Evolutionary conservation across 2,329 filamentous ascomycete genomes (phyloP).

Genomic region (Neonectria sp.): DNA sequence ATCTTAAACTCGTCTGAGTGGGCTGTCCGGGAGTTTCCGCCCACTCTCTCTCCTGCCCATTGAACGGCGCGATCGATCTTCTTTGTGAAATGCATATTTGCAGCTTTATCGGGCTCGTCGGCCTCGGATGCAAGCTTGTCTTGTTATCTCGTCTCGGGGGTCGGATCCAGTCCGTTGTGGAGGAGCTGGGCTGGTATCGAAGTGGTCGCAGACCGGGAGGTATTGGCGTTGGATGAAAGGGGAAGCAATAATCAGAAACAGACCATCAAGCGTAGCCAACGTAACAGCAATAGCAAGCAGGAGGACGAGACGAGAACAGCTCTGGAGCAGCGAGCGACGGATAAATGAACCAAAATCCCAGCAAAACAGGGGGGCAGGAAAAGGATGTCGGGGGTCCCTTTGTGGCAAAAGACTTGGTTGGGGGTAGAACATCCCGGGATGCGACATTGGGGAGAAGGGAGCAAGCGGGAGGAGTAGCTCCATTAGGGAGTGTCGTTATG

Average conservation of each 20-base stretch:
- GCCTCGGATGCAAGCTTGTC: constrained; percentile 18
- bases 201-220: constrained; percentile 15
- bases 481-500: constrained; percentile 25
- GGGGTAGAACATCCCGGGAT: constrained; percentile 35
- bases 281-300: neutral
- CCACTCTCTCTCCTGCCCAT: constrained; percentile 98
- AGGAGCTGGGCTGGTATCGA: constrained; percentile 30
- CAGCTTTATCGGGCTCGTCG: constrained; percentile 18
- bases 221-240: neutral
- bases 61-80: constrained; percentile 97
- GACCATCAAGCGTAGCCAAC: constrained; percentile 12
- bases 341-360: constrained; percentile 44
- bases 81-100: constrained; percentile 75
- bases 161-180: constrained; percentile 46
- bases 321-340: constrained; percentile 40
- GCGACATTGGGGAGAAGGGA: constrained; percentile 17
- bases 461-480: constrained; percentile 6
- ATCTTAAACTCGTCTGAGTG: constrained; percentile 93
- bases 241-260: constrained; percentile 2
- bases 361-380: constrained; percentile 44
- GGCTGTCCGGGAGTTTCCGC: constrained; percentile 87
- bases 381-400: constrained; percentile 37
- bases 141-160: constrained; percentile 12
- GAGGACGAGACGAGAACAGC: neutral
- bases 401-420: constrained; percentile 44